phyloP scores from a whole-genome alignment of 306 rosid genomes.

The Biancaea sappan region DNA sequence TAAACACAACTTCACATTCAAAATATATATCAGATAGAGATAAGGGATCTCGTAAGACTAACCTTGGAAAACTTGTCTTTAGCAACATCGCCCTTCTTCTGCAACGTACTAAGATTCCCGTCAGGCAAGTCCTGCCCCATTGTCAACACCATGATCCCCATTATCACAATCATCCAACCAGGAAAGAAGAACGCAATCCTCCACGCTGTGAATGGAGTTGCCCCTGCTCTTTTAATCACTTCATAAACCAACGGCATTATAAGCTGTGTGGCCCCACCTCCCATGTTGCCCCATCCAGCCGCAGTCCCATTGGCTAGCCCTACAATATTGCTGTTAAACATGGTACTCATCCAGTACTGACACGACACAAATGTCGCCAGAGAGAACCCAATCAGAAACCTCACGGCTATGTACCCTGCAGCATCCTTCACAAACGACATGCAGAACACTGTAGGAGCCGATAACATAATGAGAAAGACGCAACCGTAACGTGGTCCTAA shows the following conservation, averaged over 20 bases:
- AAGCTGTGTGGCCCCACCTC: conserved; percentile 93
- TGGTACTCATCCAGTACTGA: conserved; percentile 97
- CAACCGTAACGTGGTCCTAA: conserved; percentile 85
- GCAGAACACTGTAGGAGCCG: conserved; percentile 76
- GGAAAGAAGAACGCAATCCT: conserved; percentile 84
- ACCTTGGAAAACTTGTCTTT: conserved; percentile 75
- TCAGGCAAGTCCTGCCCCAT: conserved; percentile 85
- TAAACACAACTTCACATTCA: too few relatives aligned
- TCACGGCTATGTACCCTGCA: conserved; percentile 60
- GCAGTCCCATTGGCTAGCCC: conserved; percentile 89
- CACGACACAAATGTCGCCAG: conserved; percentile 92
- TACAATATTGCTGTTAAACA: conserved; percentile 79
- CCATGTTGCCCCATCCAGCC: conserved; percentile 98
- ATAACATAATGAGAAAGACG: conserved; percentile 68
- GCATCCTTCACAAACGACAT: conserved; percentile 74
- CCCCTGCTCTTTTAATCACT: conserved; percentile 45
- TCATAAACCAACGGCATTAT: conserved; percentile 82
- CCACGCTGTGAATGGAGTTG: conserved; percentile 74
- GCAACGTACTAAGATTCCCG: conserved; percentile 70
- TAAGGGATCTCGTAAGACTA: too few relatives aligned
- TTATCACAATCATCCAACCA: conserved; percentile 60
- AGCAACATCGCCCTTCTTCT: conserved; percentile 72
- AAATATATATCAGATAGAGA: too few relatives aligned
- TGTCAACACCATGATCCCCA: conserved; percentile 69
- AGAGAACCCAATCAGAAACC: conserved; percentile 90